These are phyloP conservation scores for Starmerella apis DNA, from an alignment of 805 yeast genomes.

Conservation along the genomic window DNA sequence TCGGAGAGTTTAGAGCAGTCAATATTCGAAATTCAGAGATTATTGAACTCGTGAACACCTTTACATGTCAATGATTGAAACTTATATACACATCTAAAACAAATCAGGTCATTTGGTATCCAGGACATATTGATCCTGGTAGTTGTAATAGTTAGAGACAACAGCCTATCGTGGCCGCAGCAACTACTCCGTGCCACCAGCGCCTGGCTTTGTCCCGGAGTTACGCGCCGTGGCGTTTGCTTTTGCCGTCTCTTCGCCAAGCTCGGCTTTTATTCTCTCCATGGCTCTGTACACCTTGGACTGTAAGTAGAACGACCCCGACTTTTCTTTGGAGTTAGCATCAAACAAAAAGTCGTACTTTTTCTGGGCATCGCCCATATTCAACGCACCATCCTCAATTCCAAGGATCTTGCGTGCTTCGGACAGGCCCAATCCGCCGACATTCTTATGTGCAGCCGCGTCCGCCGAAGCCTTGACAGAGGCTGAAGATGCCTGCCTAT, in stretches of 20 bases:
- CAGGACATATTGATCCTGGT: too few relatives aligned
- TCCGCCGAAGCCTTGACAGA: constrained; percentile 55
- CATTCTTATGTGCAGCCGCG: constrained; percentile 36
- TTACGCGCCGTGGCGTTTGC: constrained; percentile 1
- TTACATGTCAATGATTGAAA: neutral
- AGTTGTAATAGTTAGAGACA: too few relatives aligned
- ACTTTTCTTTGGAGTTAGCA: constrained; percentile 84
- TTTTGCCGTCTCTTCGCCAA: constrained; percentile 34
- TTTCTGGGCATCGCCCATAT: constrained; percentile 46
- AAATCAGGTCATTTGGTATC: too few relatives aligned
- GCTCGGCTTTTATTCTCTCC: constrained; percentile 76
- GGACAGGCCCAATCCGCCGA: constrained; percentile 73
- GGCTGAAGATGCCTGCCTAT: constrained; percentile 90
- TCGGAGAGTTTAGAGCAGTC: too few relatives aligned
- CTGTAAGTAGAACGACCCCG: constrained; percentile 91
- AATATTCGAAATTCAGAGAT: too few relatives aligned
- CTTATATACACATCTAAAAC: neutral
- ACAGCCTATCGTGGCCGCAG: too few relatives aligned
- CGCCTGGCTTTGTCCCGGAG: neutral
- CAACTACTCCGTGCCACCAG: neutral
- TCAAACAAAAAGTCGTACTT: constrained; percentile 76
- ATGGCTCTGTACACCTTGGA: constrained; percentile 89
- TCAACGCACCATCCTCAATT: constrained; percentile 47
- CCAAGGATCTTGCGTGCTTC: constrained; percentile 89
- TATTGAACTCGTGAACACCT: too few relatives aligned